Evolutionary conservation across 106 monocot genomes (phyloP).

Genomic region (Triglochin maritima): DNA sequence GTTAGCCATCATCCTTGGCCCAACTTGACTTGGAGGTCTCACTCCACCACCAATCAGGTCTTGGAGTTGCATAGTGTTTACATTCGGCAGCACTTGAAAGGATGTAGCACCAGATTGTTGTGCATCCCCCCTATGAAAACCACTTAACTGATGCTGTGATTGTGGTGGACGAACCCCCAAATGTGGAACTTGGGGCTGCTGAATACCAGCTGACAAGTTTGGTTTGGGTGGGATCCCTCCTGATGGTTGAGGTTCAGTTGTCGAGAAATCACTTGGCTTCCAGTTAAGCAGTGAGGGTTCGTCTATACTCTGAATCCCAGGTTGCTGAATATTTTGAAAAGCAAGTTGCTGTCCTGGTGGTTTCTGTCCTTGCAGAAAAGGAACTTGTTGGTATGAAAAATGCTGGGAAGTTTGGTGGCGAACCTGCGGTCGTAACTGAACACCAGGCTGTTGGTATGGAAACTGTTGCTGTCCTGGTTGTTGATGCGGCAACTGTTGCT

Average conservation of each 20-base stretch:
- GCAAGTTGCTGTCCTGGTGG: background rate
- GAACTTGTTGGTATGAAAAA: background rate
- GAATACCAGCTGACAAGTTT: background rate
- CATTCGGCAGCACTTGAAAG: background rate
- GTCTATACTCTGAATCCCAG: conserved; percentile 1
- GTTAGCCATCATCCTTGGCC: background rate
- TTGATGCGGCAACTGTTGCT: background rate
- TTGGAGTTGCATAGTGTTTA: background rate
- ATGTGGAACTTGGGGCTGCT: conserved; percentile 4
- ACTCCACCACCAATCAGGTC: background rate
- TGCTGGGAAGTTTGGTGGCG: background rate
- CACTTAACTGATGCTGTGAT: background rate
- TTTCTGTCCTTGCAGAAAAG: background rate
- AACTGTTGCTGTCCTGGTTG: conserved; percentile 2
- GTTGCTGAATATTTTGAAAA: background rate
- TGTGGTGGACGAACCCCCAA: conserved; percentile 3
- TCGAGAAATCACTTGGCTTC: conserved; percentile 2
- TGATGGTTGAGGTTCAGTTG: background rate
- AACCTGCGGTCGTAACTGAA: background rate
- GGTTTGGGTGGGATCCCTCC: conserved; percentile 3
- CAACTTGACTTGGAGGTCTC: background rate
- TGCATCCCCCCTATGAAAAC: background rate
- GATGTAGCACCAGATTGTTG: conserved; percentile 10
- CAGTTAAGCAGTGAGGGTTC: background rate
- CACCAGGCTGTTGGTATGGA: background rate